Evolutionary conservation across 106 monocot genomes (phyloP), one percentile per base, ranked within the genome.

Genomic region (Narthecium ossifragum): DNA sequence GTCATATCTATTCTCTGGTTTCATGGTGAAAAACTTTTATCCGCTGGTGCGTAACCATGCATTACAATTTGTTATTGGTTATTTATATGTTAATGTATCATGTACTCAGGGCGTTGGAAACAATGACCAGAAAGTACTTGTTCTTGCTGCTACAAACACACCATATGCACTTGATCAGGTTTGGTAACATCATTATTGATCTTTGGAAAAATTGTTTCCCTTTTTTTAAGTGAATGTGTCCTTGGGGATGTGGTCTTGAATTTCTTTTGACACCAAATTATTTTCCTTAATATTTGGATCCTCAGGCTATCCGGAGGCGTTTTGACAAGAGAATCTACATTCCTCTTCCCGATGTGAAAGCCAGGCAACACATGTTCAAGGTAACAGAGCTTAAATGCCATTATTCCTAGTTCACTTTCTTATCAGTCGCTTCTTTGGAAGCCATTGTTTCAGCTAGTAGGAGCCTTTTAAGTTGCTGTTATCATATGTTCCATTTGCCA

Each of bases 301-400:
- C 3, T 27, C 64, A 88, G 88, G 88, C 88, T 30, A 73, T 88
- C 47, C 57, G 88, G 20, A 64, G 88, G 31, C 83, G 88, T 74
- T 88, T 88, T 72, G 88, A 88, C 59, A 88, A 88, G 73, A 63
- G 88, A 21, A 88, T 88, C 55, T 80, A 88, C 53, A 88, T 88
- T 64, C 88, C 88, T 71, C 83, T 88, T 26, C 88, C 88, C 53
- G 88, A 88, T 46, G 31, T 60, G 28, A 88, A 88, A 74, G 88
- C 88, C 26, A 80, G 88, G 62, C 88, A 88, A 47, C 88, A 88
- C 70, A 88, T 88, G 83, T 88, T 88, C 55, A 83, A 88, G 83
- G 88, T 90, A 60, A 1, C 15, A n/a, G n/a, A n/a, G n/a, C n/a
- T n/a, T n/a, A n/a, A n/a, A n/a, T n/a, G n/a, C n/a, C n/a, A n/a